Percentiles rank a stretch among this genome's conserved stretches.
Conservation (phyloP, 1,284 basidiomycete species). For the Peniophora sp. region DNA sequence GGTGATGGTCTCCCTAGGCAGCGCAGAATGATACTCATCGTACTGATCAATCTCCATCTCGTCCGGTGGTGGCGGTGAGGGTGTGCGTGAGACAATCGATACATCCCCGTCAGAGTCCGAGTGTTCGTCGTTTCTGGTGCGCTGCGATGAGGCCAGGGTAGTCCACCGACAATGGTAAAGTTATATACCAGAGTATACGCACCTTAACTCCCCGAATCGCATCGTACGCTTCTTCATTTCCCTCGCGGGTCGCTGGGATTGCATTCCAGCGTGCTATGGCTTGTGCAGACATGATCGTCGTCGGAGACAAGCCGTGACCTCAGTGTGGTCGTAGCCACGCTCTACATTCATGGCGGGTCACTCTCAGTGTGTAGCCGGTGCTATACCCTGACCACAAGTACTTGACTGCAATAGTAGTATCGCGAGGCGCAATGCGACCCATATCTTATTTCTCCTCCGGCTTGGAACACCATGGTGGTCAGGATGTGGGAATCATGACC, state of each 20-base stretch:
- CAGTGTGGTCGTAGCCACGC: no score
- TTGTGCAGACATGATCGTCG: constrained; percentile 46
- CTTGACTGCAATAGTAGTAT: no score
- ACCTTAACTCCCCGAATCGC: not conserved
- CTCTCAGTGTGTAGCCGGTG: no score
- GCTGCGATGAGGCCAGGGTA: constrained; percentile 44
- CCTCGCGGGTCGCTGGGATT: constrained; percentile 38
- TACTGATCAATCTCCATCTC: constrained; percentile 59
- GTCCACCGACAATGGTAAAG: constrained; percentile 9
- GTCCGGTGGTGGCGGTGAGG: constrained; percentile 36
- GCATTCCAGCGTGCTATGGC: constrained; percentile 66
- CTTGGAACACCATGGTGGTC: no score
- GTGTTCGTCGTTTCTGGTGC: constrained; percentile 35
- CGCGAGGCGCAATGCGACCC: not conserved
- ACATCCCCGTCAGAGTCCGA: constrained; percentile 53
- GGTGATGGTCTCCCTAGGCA: constrained; percentile 57
- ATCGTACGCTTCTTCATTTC: constrained; percentile 18
- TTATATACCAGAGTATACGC: constrained; percentile 3
- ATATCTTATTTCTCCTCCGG: no score
- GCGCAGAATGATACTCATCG: constrained; percentile 51
- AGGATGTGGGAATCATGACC: no score
- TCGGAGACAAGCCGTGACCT: not conserved
- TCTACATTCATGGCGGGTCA: no score
- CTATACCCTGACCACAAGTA: no score
- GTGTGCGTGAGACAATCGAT: constrained; percentile 64